Conservation (phyloP, 331 rosid species). For the Erythrophleum ivorense region DNA sequence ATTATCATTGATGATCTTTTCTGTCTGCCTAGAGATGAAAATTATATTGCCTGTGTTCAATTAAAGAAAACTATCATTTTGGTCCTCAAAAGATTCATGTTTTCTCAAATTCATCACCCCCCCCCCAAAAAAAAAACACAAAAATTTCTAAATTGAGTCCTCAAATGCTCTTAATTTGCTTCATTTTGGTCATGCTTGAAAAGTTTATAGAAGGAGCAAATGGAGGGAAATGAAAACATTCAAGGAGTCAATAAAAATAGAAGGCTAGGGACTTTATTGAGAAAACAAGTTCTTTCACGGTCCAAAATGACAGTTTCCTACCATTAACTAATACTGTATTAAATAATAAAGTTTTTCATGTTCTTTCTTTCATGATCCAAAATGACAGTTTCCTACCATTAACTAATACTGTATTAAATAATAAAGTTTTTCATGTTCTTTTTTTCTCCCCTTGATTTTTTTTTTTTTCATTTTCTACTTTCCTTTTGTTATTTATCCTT, state of each 20-base stretch:
- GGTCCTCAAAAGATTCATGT: background rate
- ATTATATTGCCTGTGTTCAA: background rate
- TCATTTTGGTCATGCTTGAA: background rate
- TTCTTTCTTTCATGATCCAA: constrained; percentile 1
- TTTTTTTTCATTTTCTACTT: background rate
- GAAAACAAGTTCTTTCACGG: background rate
- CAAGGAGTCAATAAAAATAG: background rate
- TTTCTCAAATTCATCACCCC: background rate
- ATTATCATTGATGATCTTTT: constrained; percentile 29
- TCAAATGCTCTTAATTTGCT: background rate
- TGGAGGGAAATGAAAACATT: constrained; percentile 5
- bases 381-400: background rate
- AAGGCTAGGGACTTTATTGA: constrained; percentile 3
- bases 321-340: background rate
- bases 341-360: constrained; percentile 11
- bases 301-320: background rate
- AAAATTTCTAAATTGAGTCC: background rate
- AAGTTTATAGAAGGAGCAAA: background rate
- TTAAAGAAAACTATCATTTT: background rate
- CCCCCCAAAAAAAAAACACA: too few relatives aligned
- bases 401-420: constrained; percentile 3
- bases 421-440: constrained; percentile 13
- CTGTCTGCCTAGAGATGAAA: constrained; percentile 33
- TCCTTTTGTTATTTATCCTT: constrained; percentile 27
- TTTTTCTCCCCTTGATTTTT: background rate